phyloP scores from a whole-genome alignment of 495 filamentous ascomycete species.

The Usnea hakonensis region DNA sequence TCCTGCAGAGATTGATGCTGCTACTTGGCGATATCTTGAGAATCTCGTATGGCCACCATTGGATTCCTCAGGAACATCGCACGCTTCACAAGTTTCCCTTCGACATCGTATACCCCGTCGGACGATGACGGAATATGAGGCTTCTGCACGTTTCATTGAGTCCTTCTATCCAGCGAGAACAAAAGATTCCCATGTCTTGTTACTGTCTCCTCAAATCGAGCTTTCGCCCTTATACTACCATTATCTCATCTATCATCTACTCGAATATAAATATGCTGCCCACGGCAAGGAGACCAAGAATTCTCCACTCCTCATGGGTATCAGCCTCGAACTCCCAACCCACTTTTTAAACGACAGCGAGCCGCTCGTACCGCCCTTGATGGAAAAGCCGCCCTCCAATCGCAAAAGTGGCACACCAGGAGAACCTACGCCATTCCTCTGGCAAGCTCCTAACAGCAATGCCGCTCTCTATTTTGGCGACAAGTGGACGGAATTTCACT shows the following conservation, averaged over 20 bases:
- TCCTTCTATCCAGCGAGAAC: conserved; percentile 68
- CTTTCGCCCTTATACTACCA: conserved; percentile 70
- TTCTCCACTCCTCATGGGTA: conserved; percentile 53
- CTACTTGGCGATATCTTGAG: conserved; percentile 52
- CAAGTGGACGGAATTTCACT: conserved; percentile 74
- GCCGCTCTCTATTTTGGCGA: conserved; percentile 74
- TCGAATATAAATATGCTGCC: conserved; percentile 66
- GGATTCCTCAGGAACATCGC: conserved; percentile 28
- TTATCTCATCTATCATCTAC: conserved; percentile 65
- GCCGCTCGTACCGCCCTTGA: conserved; percentile 45
- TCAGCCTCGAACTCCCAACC: conserved; percentile 67
- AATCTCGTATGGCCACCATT: conserved; percentile 56
- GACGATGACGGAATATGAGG: conserved; percentile 49
- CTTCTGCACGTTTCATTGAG: conserved; percentile 65
- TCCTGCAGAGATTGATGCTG: conserved; percentile 54
- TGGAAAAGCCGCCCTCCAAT: conserved; percentile 13
- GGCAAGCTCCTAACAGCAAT: conserved; percentile 74
- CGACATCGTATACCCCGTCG: conserved; percentile 57
- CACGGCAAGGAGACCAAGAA: conserved; percentile 35
- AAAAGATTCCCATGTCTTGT: conserved; percentile 57
- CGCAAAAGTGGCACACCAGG: conserved; percentile 24
- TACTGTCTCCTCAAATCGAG: conserved; percentile 70
- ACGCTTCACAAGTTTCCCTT: conserved; percentile 50
- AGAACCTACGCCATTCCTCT: conserved; percentile 54
- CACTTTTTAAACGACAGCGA: conserved; percentile 48